phyloP scores from a whole-genome alignment of 192 early-diverging fungal genomes.

The Umbelopsis sp. region DNA sequence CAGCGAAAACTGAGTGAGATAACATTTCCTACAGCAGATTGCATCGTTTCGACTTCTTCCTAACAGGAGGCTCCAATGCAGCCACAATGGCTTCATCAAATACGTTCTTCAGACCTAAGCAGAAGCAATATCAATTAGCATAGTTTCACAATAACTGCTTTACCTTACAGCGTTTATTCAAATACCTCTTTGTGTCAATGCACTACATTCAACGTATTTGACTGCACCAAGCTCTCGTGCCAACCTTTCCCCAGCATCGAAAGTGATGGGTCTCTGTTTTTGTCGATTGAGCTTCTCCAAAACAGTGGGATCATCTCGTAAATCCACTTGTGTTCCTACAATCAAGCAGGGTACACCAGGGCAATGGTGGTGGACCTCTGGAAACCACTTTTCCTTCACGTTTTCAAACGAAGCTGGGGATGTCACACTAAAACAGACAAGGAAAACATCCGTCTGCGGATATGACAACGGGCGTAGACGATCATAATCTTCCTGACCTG shows the following conservation, averaged over 20 bases:
- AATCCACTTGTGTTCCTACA: conserved; percentile 91
- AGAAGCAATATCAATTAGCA: neutral
- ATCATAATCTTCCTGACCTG: conserved; percentile 96
- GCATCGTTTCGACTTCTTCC: conserved; percentile 82
- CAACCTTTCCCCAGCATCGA: conserved; percentile 81
- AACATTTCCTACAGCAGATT: conserved; percentile 62
- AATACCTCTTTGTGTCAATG: conserved; percentile 75
- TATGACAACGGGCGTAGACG: conserved; percentile 92
- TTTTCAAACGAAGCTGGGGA: conserved; percentile 94
- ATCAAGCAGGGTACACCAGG: conserved; percentile 94
- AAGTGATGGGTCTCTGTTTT: conserved; percentile 80
- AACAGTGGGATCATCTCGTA: conserved; percentile 80
- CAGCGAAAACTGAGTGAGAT: neutral
- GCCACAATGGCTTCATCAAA: conserved; percentile 97
- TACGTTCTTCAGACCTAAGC: conserved; percentile 85
- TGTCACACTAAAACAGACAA: conserved; percentile 93
- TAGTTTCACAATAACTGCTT: neutral
- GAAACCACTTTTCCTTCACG: conserved; percentile 96
- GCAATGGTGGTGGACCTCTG: conserved; percentile 95
- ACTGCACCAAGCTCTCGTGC: conserved; percentile 84
- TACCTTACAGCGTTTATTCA: neutral
- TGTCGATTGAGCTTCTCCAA: conserved; percentile 81
- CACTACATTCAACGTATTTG: conserved; percentile 94
- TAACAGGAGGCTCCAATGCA: conserved; percentile 86
- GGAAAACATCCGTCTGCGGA: conserved; percentile 94